A percentile compares a stretch with the other conserved stretches of the same genome.
These are phyloP conservation scores for Ascochyta koolunga DNA, from an alignment of 2,329 filamentous ascomycete genomes.

Conservation along the genomic window DNA sequence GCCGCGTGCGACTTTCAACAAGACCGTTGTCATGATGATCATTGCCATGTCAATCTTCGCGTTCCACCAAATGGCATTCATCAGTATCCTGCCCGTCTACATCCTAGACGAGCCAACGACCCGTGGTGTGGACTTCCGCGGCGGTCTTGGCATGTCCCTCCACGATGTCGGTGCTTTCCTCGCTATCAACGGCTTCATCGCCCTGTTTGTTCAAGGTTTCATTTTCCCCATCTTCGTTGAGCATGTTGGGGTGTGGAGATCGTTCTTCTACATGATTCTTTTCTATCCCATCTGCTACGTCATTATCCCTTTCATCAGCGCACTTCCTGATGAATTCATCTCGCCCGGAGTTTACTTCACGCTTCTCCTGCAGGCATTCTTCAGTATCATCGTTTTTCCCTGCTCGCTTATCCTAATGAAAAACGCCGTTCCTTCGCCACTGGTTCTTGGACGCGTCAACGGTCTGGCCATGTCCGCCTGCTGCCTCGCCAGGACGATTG, in stretches of 20 bases:
- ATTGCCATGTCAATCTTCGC: constrained; percentile 86
- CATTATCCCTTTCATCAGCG: constrained; percentile 70
- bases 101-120: constrained; percentile 71
- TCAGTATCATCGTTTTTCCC: constrained; percentile 71
- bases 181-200: constrained; percentile 72
- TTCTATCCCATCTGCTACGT: constrained; percentile 72
- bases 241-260: constrained; percentile 69
- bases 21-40: constrained; percentile 75
- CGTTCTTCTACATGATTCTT: constrained; percentile 68
- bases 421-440: constrained; percentile 69
- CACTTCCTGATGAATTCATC: constrained; percentile 59
- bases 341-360: constrained; percentile 69
- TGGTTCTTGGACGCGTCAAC: constrained; percentile 72
- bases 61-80: constrained; percentile 88
- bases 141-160: constrained; percentile 69
- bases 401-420: constrained; percentile 77
- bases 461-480: constrained; percentile 69
- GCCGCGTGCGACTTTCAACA: constrained; percentile 58
- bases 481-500: constrained; percentile 72
- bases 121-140: constrained; percentile 51
- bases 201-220: constrained; percentile 74
- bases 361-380: constrained; percentile 68
- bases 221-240: constrained; percentile 71
- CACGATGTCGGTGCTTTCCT: constrained; percentile 72
- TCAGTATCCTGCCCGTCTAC: constrained; percentile 89